Evolutionary conservation across 2,329 filamentous ascomycete genomes (phyloP).

Genomic region (Xylaria sp.): DNA sequence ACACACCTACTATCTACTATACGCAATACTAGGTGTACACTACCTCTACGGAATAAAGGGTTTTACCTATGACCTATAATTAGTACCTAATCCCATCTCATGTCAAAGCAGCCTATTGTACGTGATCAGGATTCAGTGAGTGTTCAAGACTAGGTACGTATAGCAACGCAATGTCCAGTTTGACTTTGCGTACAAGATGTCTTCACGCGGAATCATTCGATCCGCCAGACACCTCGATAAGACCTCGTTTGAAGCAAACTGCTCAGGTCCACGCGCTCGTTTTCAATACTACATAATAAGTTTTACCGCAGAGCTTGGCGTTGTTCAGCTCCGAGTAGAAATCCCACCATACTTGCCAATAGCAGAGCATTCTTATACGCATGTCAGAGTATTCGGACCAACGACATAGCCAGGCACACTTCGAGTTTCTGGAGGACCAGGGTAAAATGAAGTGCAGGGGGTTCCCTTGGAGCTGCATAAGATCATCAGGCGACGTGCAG

Average conservation of each 20-base stretch:
- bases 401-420: neutral
- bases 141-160: neutral
- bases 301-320: conserved; percentile 27
- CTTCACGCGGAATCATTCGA: conserved; percentile 14
- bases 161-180: neutral
- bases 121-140: neutral
- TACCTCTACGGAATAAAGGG: too few relatives aligned
- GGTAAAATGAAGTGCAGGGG: neutral
- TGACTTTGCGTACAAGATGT: neutral
- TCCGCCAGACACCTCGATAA: neutral
- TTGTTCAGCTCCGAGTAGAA: conserved; percentile 34
- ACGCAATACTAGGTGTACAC: neutral
- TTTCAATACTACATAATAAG: conserved; percentile 19
- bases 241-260: conserved; percentile 11
- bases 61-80: conserved; percentile 1
- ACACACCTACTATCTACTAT: neutral
- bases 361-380: neutral
- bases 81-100: neutral
- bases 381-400: conserved; percentile 6
- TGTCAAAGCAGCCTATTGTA: neutral
- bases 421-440: neutral
- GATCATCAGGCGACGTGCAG: conserved; percentile 26
- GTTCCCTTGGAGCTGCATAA: conserved; percentile 4
- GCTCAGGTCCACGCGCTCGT: neutral
- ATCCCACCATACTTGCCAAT: conserved; percentile 18